Evolutionary conservation across 164 flowering plant genomes (phyloP).

Genomic region (Stephania cephalantha): DNA sequence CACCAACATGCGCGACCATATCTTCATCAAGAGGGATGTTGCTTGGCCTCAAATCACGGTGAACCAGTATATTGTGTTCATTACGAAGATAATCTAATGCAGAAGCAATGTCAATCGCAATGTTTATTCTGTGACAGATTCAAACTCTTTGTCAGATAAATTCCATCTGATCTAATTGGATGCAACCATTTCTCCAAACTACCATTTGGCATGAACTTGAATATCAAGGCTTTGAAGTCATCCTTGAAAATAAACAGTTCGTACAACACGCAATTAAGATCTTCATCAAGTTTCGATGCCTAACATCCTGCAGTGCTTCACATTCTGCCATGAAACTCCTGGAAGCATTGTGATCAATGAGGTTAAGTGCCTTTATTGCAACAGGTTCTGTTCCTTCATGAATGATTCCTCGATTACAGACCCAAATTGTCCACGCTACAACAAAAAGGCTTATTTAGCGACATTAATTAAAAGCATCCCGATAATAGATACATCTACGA

Average conservation of each 20-base stretch:
- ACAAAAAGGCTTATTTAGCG: too few relatives aligned
- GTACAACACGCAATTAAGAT: conserved; percentile 10
- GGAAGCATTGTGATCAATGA: conserved; percentile 1
- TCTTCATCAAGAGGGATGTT: neutral
- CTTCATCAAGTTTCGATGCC: conserved; percentile 6
- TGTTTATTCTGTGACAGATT: neutral
- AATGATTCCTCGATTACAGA: neutral
- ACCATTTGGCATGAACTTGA: conserved; percentile 4
- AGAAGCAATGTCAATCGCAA: neutral
- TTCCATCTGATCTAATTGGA: neutral
- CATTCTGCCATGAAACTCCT: conserved; percentile 12
- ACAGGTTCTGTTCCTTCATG: neutral
- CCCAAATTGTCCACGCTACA: conserved; percentile 1
- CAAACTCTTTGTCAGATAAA: neutral
- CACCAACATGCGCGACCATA: too few relatives aligned
- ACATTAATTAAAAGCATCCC: too few relatives aligned
- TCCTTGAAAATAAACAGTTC: conserved; percentile 9
- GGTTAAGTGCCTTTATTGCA: conserved; percentile 6
- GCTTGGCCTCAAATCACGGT: neutral
- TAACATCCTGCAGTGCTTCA: conserved; percentile 3
- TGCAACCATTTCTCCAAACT: neutral
- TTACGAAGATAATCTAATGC: neutral
- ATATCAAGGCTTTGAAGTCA: conserved; percentile 14
- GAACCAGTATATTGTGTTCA: neutral
- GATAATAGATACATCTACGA: too few relatives aligned